Evolutionary conservation across 768 basidiomycete genomes (phyloP).

Genomic region (Auricularia auricula-judae): DNA sequence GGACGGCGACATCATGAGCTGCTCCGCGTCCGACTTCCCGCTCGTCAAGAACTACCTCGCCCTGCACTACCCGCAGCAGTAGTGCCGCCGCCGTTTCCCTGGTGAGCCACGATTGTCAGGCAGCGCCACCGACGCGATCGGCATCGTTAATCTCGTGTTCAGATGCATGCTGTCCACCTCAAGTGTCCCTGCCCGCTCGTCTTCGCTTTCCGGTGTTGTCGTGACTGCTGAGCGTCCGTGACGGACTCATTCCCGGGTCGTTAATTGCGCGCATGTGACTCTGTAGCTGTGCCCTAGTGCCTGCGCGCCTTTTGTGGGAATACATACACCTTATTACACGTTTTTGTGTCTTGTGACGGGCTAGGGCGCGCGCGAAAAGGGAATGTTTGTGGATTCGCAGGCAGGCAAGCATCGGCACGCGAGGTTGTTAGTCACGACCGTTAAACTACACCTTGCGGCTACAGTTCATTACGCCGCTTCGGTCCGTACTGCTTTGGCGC

Average conservation of each 20-base stretch:
- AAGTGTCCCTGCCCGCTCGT: not conserved
- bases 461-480: conserved; percentile 17
- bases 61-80: not conserved
- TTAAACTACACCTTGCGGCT: conserved; percentile 15
- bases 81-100: not conserved
- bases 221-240: not conserved
- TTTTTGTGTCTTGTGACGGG: too few relatives aligned
- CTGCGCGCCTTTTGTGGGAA: too few relatives aligned
- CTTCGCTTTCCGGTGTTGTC: not conserved
- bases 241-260: not conserved
- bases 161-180: not conserved
- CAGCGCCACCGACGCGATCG: too few relatives aligned
- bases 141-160: not conserved
- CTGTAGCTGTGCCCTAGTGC: too few relatives aligned
- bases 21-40: conserved; percentile 77
- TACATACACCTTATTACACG: too few relatives aligned
- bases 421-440: not conserved
- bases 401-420: too few relatives aligned
- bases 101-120: too few relatives aligned
- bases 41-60: conserved; percentile 66
- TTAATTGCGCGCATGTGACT: not conserved
- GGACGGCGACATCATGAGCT: conserved; percentile 48
- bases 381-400: too few relatives aligned
- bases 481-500: conserved; percentile 14
- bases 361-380: too few relatives aligned